Conservation (phyloP, 2,329 filamentous ascomycete species). For the Hypoxylon sp. region DNA sequence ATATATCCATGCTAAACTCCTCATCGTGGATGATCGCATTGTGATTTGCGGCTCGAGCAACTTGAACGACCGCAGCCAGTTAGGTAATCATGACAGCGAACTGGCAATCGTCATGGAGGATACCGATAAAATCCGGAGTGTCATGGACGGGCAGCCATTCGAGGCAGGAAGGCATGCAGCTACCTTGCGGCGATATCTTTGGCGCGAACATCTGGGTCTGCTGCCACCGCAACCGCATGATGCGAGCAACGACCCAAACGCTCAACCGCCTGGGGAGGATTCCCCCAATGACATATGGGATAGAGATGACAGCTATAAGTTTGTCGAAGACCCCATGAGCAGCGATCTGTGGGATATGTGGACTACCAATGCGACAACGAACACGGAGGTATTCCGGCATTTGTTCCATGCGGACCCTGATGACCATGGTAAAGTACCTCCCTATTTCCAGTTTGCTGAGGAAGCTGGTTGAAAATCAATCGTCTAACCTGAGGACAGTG, state of each 20-base stretch:
- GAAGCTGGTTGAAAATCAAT: not conserved
- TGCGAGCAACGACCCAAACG: constrained; percentile 77
- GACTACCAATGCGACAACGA: constrained; percentile 76
- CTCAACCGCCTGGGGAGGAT: constrained; percentile 77
- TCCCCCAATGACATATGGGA: constrained; percentile 75
- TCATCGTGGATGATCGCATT: constrained; percentile 88
- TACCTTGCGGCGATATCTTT: constrained; percentile 84
- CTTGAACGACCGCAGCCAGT: constrained; percentile 90
- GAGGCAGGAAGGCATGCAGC: constrained; percentile 86
- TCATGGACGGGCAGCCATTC: constrained; percentile 84
- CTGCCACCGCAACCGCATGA: constrained; percentile 80
- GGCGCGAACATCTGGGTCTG: constrained; percentile 91
- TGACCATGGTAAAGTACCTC: constrained; percentile 73
- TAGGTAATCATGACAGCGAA: constrained; percentile 92
- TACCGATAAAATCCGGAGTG: constrained; percentile 76
- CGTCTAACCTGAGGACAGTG: constrained; percentile 64
- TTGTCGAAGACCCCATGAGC: constrained; percentile 79
- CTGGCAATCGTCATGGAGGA: constrained; percentile 93
- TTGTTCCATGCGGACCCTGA: constrained; percentile 92
- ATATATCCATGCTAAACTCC: constrained; percentile 92
- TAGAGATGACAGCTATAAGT: constrained; percentile 71
- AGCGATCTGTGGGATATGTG: constrained; percentile 78
- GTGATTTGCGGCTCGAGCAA: constrained; percentile 91
- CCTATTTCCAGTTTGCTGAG: not conserved
- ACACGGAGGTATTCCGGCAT: constrained; percentile 82